Conservation (phyloP, 2,329 filamentous ascomycete genomes). For the Colletotrichum costaricense region DNA sequence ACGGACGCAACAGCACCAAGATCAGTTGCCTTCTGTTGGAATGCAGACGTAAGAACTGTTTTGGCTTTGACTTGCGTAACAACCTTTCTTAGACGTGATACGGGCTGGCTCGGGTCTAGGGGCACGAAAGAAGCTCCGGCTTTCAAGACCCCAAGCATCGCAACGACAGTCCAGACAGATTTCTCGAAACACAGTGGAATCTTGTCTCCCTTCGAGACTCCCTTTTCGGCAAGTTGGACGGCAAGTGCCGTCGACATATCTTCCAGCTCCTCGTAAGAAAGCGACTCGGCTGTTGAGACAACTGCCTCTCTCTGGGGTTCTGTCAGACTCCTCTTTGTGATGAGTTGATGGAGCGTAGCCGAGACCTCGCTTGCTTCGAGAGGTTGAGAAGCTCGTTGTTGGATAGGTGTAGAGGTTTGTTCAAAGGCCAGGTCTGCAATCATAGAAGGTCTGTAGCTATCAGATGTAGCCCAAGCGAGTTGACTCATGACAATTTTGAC, state of each 20-base stretch:
- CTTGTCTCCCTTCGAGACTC: not conserved
- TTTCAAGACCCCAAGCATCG: conserved; percentile 26
- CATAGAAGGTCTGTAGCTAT: too few relatives aligned
- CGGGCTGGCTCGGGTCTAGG: conserved; percentile 21
- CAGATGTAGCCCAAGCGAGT: conserved; percentile 3
- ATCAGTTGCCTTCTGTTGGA: conserved; percentile 21
- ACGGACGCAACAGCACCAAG: not conserved
- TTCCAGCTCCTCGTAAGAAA: conserved; percentile 11
- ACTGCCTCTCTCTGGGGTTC: not conserved
- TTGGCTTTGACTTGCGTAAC: not conserved
- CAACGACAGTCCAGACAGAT: conserved; percentile 23
- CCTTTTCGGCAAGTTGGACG: not conserved
- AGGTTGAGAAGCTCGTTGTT: not conserved
- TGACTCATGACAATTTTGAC: conserved; percentile 24
- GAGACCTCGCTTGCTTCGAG: not conserved
- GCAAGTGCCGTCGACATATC: not conserved
- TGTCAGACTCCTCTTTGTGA: not conserved
- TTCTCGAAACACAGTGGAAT: conserved; percentile 28
- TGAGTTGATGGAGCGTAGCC: not conserved
- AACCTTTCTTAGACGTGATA: conserved; percentile 13
- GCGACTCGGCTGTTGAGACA: not conserved
- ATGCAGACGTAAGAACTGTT: not conserved
- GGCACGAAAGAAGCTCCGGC: conserved; percentile 21
- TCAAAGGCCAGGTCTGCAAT: not conserved
- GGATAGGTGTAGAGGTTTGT: not conserved